These are phyloP conservation scores for Podila horticola DNA, from an alignment of 192 early-diverging fungal genomes.

Conservation along the genomic window DNA sequence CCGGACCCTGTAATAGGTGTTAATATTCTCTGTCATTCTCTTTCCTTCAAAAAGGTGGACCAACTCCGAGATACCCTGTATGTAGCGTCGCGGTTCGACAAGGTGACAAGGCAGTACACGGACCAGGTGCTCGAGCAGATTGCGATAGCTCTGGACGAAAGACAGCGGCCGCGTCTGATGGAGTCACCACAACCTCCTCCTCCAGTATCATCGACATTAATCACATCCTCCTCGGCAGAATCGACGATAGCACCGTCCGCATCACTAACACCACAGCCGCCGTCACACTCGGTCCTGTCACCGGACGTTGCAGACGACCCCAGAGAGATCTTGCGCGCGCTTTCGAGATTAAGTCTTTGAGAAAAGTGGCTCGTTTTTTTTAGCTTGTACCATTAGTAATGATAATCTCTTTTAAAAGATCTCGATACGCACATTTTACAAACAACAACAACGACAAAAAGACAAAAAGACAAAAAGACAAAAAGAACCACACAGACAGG, in stretches of 20 bases:
- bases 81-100: conserved; percentile 37
- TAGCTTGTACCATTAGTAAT: not conserved
- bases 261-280: not conserved
- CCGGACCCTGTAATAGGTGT: not conserved
- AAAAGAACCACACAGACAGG: not conserved
- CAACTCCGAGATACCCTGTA: conserved; percentile 40
- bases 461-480: too few relatives aligned
- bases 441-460: too few relatives aligned
- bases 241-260: not conserved
- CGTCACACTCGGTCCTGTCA: not conserved
- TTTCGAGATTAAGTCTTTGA: conserved; percentile 42
- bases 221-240: conserved; percentile 1
- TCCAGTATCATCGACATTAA: conserved; percentile 2
- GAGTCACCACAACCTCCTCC: conserved; percentile 9
- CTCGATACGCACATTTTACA: too few relatives aligned
- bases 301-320: conserved; percentile 34
- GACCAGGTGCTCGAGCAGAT: conserved; percentile 47
- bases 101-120: conserved; percentile 42
- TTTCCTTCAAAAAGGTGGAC: conserved; percentile 31
- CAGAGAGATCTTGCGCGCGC: conserved; percentile 39
- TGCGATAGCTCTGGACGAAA: conserved; percentile 32
- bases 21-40: not conserved
- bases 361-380: too few relatives aligned
- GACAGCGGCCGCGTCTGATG: conserved; percentile 24
- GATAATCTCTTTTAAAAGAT: too few relatives aligned